phyloP scores from a whole-genome alignment of 1,284 basidiomycete species.

The Ganoderma lucidum region DNA sequence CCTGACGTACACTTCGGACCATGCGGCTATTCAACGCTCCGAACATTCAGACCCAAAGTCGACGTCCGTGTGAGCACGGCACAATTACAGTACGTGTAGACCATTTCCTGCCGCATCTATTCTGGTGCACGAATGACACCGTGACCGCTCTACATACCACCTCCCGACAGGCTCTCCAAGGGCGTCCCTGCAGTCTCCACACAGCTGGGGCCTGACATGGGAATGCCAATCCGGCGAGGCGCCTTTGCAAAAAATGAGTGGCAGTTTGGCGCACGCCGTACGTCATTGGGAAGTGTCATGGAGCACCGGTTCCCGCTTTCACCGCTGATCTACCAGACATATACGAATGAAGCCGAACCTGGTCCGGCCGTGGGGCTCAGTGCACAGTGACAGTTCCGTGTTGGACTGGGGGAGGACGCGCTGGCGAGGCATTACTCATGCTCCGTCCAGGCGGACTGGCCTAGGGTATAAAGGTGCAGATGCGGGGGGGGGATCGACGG shows the following conservation, averaged over 20 bases:
- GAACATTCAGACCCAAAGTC: background rate
- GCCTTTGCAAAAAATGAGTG: background rate
- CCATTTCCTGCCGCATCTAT: background rate
- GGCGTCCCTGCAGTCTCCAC: background rate
- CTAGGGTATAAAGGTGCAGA: background rate
- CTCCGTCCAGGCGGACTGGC: background rate
- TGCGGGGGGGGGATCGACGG: background rate
- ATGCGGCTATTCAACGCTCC: background rate
- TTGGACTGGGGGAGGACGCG: background rate
- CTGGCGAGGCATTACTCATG: background rate
- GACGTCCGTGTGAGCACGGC: background rate
- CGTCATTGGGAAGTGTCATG: too few relatives aligned
- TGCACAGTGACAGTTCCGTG: background rate
- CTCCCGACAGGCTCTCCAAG: background rate
- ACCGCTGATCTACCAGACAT: background rate
- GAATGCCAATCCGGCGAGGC: background rate
- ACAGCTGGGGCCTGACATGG: background rate
- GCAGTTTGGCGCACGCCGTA: constrained; percentile 7
- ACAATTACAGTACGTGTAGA: background rate
- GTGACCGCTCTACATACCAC: background rate
- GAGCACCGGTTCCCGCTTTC: background rate
- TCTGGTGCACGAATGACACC: background rate
- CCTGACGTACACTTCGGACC: constrained; percentile 3
- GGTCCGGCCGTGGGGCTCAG: background rate
- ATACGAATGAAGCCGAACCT: background rate